Base-by-base conservation (phyloP, 306 rosid genomes). In the Spatholobus suberectus region DNA sequence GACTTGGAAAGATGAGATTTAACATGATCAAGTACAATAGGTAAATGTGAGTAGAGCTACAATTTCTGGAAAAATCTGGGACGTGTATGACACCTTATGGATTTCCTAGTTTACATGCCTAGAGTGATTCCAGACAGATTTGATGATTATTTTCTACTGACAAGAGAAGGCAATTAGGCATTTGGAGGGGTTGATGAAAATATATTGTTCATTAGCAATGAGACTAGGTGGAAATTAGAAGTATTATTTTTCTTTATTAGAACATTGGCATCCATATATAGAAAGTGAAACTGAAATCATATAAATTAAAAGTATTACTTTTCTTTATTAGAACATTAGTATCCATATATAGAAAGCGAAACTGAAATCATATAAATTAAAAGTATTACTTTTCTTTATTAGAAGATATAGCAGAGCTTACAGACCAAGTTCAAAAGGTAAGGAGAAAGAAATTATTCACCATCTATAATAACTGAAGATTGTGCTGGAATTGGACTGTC, bases 371-470 rank as follows among this genome's bases (percentile, higher is more conserved):
- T 49, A 7, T 26, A 12, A 57, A n/a, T n/a, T n/a, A n/a, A n/a
- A n/a, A n/a, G n/a, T n/a, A n/a, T n/a, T n/a, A n/a, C n/a, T n/a
- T n/a, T n/a, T n/a, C n/a, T n/a, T n/a, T n/a, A n/a, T n/a, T n/a
- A 51, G 34, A 40, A 65, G 23, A 17, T 8, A 44, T 2, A 38
- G 11, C 67, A 67, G 24, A 52, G 68, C 27, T 32, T 51, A n/a
- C 9, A n/a, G 63, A 37, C 46, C 24, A 63, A 6, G n/a, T 54
- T 12, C 1, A 15, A 67, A 43, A 55, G 43, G 8, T 54, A 41
- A 40, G 3, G 21, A 52, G 52, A 35, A 73, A 47, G 65, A 15
- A 70, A 46, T 12, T 35, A 49, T 85, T 82, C 38, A 85, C 88
- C 87, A 74, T 70, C 43, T 70, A 32, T 59, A 9, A 23, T 14